Conservation (phyloP, 192 early-diverging fungal species). For the Allomyces javanicus region DNA sequence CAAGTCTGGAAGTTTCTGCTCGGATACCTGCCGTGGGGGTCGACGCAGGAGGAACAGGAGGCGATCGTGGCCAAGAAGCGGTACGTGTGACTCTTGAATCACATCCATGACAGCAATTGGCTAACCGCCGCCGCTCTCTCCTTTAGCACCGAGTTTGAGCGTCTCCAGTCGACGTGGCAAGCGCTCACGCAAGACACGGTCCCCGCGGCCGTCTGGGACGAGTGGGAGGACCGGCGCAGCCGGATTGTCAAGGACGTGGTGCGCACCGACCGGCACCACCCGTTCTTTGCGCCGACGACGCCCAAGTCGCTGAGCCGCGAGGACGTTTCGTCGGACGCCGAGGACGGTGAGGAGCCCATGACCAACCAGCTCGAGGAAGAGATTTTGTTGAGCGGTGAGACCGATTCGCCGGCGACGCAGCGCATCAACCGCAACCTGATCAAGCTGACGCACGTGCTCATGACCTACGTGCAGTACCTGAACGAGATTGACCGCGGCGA, state of each 20-base stretch:
- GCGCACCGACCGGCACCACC: conserved; percentile 74
- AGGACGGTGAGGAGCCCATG: not conserved
- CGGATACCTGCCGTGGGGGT: conserved; percentile 64
- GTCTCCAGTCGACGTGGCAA: conserved; percentile 42
- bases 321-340: not conserved
- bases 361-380: not conserved
- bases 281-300: conserved; percentile 44
- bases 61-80: conserved; percentile 23
- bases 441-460: not conserved
- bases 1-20: conserved; percentile 82
- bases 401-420: conserved; percentile 5
- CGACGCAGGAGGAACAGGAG: conserved; percentile 48
- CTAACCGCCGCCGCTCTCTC: conserved; percentile 1
- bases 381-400: not conserved
- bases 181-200: not conserved
- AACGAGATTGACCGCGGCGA: conserved; percentile 9
- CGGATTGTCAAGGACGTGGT: conserved; percentile 66
- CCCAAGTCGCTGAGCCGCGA: not conserved
- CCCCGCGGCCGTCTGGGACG: not conserved
- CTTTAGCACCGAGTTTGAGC: conserved; percentile 36
- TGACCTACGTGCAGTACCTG: conserved; percentile 3
- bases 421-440: conserved; percentile 6
- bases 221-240: not conserved
- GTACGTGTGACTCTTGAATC: conserved; percentile 15
- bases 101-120: not conserved